phyloP scores from a whole-genome alignment of 257 asterid genomes.

The Parsonsia alboflavescens region DNA sequence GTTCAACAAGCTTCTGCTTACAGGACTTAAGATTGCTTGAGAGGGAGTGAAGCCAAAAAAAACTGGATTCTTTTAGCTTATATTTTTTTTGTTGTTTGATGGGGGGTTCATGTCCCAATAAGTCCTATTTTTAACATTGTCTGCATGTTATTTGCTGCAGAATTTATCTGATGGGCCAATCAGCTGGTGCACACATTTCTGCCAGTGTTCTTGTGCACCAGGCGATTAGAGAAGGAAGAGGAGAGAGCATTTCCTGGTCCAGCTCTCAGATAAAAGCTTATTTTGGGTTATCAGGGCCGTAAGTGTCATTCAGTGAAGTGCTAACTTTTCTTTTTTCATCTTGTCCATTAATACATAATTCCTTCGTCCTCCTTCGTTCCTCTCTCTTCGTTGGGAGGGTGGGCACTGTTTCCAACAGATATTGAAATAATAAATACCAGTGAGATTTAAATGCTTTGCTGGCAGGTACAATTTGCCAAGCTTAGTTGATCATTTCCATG shows the following conservation, averaged over 20 bases:
- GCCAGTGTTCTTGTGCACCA: conserved; percentile 83
- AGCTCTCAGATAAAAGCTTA: conserved; percentile 80
- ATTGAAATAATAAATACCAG: background rate
- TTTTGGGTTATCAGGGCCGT: conserved; percentile 99
- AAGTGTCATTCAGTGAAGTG: conserved; percentile 23
- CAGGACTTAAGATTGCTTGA: background rate
- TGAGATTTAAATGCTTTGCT: conserved; percentile 7
- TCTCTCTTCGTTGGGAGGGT: background rate
- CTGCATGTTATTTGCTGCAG: conserved; percentile 32
- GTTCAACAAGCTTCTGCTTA: background rate
- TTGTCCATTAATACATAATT: no score
- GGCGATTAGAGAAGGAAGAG: conserved; percentile 74
- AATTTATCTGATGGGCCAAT: conserved; percentile 92
- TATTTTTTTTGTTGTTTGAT: background rate
- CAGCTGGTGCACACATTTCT: conserved; percentile 99
- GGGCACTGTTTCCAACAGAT: background rate
- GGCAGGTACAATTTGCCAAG: conserved; percentile 74
- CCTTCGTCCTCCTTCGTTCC: background rate
- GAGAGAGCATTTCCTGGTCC: conserved; percentile 74
- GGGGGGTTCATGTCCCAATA: background rate
- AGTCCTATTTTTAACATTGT: background rate
- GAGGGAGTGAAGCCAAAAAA: background rate
- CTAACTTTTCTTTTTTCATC: background rate
- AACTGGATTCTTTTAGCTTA: background rate
- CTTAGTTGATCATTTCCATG: conserved; percentile 84